Evolutionary conservation across 1,139 yeast genomes (phyloP).

Genomic region (Saccharomyces pastorianus): DNA sequence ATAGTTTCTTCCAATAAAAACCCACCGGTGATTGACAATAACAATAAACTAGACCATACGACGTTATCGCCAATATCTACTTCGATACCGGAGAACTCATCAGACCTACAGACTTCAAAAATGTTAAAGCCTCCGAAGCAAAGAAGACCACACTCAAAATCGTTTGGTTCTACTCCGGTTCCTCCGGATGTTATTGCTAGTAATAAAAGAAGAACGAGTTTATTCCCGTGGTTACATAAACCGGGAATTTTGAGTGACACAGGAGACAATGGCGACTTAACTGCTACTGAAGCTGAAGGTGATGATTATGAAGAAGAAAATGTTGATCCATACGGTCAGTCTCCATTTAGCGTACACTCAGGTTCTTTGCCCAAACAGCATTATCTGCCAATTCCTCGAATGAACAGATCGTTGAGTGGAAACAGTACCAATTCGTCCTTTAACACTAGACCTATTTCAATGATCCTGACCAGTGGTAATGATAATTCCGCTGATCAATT

Average conservation of each 20-base stretch:
- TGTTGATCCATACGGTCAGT: conserved; percentile 11
- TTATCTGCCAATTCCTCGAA: conserved; percentile 16
- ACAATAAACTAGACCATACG: not conserved
- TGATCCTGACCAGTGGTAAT: conserved; percentile 14
- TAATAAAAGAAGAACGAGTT: conserved; percentile 21
- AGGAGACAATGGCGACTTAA: conserved; percentile 16
- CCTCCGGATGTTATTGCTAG: conserved; percentile 43
- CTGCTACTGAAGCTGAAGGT: conserved; percentile 28
- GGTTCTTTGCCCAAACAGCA: conserved; percentile 12
- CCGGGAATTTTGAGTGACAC: conserved; percentile 28
- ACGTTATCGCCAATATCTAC: not conserved
- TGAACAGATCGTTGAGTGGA: conserved; percentile 20
- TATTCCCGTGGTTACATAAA: conserved; percentile 27
- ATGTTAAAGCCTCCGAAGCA: conserved; percentile 13
- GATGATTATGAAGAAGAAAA: conserved; percentile 21
- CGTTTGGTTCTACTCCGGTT: conserved; percentile 45
- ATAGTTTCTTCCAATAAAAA: not conserved
- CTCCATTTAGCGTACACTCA: conserved; percentile 14
- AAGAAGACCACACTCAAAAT: conserved; percentile 50
- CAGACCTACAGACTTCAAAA: conserved; percentile 8
- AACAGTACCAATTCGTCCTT: conserved; percentile 16
- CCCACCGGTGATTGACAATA: not conserved
- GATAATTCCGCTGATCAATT: conserved; percentile 12
- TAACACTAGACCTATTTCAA: conserved; percentile 21
- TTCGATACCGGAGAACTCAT: not conserved